Evolutionary conservation across 78 protist species (phyloP).

Genomic region (Dictyostelium firmibasis): DNA sequence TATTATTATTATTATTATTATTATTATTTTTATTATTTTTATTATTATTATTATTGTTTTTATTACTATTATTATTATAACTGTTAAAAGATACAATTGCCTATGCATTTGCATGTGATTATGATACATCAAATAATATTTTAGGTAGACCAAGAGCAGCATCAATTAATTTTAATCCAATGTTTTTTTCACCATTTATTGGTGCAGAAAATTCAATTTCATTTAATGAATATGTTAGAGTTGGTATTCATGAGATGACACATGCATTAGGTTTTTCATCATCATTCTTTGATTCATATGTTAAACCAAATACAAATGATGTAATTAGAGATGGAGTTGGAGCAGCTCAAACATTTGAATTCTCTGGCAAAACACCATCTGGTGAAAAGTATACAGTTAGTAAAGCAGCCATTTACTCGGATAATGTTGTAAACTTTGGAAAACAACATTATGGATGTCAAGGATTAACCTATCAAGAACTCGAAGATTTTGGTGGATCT

Average conservation of each 20-base stretch:
- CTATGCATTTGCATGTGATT: slow-evolving; percentile 42
- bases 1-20: not conserved
- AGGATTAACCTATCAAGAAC: slow-evolving; percentile 2
- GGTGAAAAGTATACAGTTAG: not conserved
- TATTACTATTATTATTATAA: not conserved
- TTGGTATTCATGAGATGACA: slow-evolving; percentile 30
- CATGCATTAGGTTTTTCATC: slow-evolving; percentile 49
- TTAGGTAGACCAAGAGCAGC: slow-evolving; percentile 30
- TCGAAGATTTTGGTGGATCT: slow-evolving; percentile 71
- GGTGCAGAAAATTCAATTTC: slow-evolving; percentile 1
- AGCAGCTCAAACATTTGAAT: not conserved
- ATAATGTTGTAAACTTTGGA: slow-evolving; percentile 6
- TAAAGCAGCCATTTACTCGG: not conserved
- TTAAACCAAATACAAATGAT: not conserved
- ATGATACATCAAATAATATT: not conserved
- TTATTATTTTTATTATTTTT: not conserved
- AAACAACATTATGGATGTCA: slow-evolving; percentile 44
- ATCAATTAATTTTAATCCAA: slow-evolving; percentile 36
- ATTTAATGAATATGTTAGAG: not conserved
- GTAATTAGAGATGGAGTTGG: not conserved
- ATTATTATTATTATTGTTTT: not conserved
- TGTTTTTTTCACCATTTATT: not conserved
- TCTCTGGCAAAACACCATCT: not conserved
- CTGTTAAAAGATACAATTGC: slow-evolving; percentile 40
- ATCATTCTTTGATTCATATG: not conserved